phyloP scores from a whole-genome alignment of 2,329 filamentous ascomycete species.

The Trichoderma atroviride region DNA sequence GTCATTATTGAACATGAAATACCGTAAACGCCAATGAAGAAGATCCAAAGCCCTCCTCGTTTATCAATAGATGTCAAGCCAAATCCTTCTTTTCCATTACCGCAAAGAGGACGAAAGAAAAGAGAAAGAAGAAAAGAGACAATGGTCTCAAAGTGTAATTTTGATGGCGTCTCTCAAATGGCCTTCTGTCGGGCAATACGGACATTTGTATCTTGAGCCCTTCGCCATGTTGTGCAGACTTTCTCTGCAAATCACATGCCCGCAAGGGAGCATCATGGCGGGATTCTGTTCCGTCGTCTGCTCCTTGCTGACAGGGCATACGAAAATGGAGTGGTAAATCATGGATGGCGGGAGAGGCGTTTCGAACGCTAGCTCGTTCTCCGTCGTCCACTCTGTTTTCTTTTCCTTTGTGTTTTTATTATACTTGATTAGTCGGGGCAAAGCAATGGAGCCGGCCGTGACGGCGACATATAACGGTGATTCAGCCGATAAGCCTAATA shows the following conservation, averaged over 20 bases:
- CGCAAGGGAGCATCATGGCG: slow-evolving; percentile 95
- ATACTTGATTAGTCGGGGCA: slow-evolving; percentile 87
- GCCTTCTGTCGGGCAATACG: slow-evolving; percentile 89
- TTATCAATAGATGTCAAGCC: not conserved
- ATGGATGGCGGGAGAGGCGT: slow-evolving; percentile 61
- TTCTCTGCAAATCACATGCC: slow-evolving; percentile 89
- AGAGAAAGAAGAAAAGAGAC: not conserved
- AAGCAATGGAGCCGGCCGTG: slow-evolving; percentile 87
- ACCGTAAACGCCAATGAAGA: not conserved
- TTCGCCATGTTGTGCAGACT: slow-evolving; percentile 80
- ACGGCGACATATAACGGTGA: slow-evolving; percentile 91
- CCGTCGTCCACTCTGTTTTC: slow-evolving; percentile 91
- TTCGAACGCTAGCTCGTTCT: slow-evolving; percentile 84
- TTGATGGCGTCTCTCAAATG: slow-evolving; percentile 73
- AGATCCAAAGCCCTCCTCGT: not conserved
- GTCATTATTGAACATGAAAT: not conserved
- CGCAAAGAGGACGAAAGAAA: not conserved
- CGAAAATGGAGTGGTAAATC: slow-evolving; percentile 94
- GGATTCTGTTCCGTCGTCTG: slow-evolving; percentile 92
- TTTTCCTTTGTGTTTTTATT: slow-evolving; percentile 85
- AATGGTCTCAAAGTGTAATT: slow-evolving; percentile 60
- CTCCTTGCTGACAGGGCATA: slow-evolving; percentile 95
- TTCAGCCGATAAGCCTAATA: slow-evolving; percentile 86
- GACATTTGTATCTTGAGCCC: slow-evolving; percentile 85
- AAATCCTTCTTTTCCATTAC: not conserved